Base-by-base conservation (phyloP, 2,329 filamentous ascomycete genomes). In the Fusarium staphyleae region DNA sequence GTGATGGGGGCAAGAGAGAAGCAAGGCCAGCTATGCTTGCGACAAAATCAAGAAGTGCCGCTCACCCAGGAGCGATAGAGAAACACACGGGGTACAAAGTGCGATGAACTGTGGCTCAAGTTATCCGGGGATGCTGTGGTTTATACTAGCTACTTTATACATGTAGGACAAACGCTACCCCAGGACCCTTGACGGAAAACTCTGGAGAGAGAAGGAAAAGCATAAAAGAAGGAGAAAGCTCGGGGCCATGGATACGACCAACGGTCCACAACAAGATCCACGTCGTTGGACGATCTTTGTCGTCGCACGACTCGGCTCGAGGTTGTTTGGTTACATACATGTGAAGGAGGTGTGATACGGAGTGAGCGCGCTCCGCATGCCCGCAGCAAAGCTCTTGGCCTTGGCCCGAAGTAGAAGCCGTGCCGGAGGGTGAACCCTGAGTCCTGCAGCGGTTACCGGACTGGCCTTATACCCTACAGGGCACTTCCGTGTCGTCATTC, bases 11-110 rank as follows among this genome's bases (percentile, higher is more conserved):
- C 30, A 35, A 22, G 19, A 22, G 6, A 6, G 19, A 57, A 37
- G 52, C 57, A 48, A 63, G 48, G 52, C 60, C 62, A 59, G 63
- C 57, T 66, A 36, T 59, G 55, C 54, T 43, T 48, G 34, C 29
- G 41, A 45, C 30, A 50, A 45, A 42, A 40, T 16, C 19, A 26
- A 35, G 19, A 34, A 51, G 15, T 14, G 16, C 15, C 32, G 58
- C 58, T 62, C 57, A 50, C 46, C 58, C 46, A 57, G 50, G 58
- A 61, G 58, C 48, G 41, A 45, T 33, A 28, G 15, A 47, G 34
- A 40, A 15, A 33, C 15, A 34, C 42, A 44, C 48, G 48, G 47
- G 18, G 46, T 33, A 26, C n/a, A 22, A 22, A 22, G 19, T 22
- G 19, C 19, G 19, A 4, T 22, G 19, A 6, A 4, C 6, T 22